These are phyloP conservation scores for Candida qinlingensis DNA, from an alignment of 805 yeast genomes.

Conservation along the genomic window DNA sequence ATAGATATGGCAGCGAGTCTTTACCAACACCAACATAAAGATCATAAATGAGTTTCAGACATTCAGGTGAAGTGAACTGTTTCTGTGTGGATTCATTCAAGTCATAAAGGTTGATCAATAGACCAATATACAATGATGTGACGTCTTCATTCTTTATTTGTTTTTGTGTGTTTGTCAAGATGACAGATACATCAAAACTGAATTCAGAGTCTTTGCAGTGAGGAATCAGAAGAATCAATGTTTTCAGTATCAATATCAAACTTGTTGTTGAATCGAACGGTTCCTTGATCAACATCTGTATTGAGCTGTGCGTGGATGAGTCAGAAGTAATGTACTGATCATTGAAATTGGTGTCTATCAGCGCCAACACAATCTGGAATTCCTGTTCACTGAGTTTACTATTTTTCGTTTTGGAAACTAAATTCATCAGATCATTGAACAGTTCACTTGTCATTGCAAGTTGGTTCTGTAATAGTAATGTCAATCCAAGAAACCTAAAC, in stretches of 20 bases:
- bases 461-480: slow-evolving; percentile 13
- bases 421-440: background rate
- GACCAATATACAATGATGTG: slow-evolving; percentile 18
- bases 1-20: slow-evolving; percentile 12
- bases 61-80: background rate
- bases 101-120: slow-evolving; percentile 19
- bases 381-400: background rate
- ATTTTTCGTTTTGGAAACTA: background rate
- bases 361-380: slow-evolving; percentile 11
- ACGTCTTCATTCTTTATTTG: slow-evolving; percentile 8
- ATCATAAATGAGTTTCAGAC: slow-evolving; percentile 5
- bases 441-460: background rate
- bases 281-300: background rate
- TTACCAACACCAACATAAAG: slow-evolving; percentile 5
- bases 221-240: slow-evolving; percentile 9
- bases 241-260: slow-evolving; percentile 9
- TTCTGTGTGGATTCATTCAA: slow-evolving; percentile 4
- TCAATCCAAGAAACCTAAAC: slow-evolving; percentile 11
- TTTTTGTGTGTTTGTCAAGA: background rate
- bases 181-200: background rate
- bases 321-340: background rate
- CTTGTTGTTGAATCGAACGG: slow-evolving; percentile 1
- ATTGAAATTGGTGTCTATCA: slow-evolving; percentile 9
- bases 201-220: background rate
- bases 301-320: background rate